These are phyloP conservation scores for Lasiosphaeria miniovina DNA, from an alignment of 495 filamentous ascomycete species.

Conservation along the genomic window DNA sequence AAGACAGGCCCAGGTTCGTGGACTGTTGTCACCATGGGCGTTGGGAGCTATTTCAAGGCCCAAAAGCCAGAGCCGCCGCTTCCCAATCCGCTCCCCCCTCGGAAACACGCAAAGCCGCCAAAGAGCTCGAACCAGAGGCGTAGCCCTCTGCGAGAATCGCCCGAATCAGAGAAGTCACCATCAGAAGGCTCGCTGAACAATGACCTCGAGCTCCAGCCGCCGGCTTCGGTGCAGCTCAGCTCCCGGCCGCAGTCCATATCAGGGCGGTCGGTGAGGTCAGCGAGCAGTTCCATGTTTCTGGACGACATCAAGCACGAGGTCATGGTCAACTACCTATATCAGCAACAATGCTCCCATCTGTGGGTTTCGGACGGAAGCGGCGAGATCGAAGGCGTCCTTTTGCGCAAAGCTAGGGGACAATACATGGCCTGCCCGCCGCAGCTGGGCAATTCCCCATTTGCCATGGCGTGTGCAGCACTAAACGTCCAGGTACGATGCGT, in stretches of 20 bases:
- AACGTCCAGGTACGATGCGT: conserved; percentile 58
- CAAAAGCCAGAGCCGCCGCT: conserved; percentile 38
- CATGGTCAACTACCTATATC: conserved; percentile 79
- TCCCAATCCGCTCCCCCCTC: not conserved
- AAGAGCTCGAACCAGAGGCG: conserved; percentile 5
- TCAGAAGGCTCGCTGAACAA: conserved; percentile 16
- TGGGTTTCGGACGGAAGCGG: conserved; percentile 68
- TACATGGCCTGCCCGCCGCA: conserved; percentile 69
- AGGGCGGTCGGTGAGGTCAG: conserved; percentile 41
- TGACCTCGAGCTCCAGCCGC: conserved; percentile 47
- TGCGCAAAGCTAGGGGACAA: conserved; percentile 61
- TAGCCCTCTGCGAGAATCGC: not conserved
- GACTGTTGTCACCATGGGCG: conserved; percentile 48
- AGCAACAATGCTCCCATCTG: conserved; percentile 67
- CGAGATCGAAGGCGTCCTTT: conserved; percentile 65
- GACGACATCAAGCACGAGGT: conserved; percentile 81
- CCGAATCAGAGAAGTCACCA: conserved; percentile 25
- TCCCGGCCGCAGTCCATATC: conserved; percentile 54
- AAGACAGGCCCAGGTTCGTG: conserved; percentile 9
- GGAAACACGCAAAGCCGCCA: conserved; percentile 1
- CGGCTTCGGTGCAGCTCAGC: conserved; percentile 31
- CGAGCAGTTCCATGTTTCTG: conserved; percentile 54
- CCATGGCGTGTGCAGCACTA: conserved; percentile 59
- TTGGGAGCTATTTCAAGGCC: conserved; percentile 60
- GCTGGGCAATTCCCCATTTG: conserved; percentile 55